Percentiles rank a stretch among this genome's conserved stretches.
Conservation (phyloP, 441 rosid species). For the Pelargonium exstipulatum region DNA sequence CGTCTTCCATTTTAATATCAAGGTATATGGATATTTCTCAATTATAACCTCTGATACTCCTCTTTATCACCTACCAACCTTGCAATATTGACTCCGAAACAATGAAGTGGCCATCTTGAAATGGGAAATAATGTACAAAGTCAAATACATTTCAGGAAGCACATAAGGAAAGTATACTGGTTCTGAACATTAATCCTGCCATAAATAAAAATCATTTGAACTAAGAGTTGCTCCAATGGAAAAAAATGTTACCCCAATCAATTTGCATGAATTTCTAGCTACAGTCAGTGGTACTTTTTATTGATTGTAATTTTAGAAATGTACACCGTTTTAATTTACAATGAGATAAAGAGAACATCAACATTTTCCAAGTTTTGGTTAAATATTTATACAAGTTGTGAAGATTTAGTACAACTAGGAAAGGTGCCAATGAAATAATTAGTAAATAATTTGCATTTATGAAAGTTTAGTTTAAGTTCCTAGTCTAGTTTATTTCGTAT, state of each 20-base stretch:
- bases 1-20: slow-evolving; percentile 41
- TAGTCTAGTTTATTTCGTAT: no score
- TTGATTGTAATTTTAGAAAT: background rate
- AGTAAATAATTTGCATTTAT: no score
- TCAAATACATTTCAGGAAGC: slow-evolving; percentile 13
- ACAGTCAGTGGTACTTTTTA: background rate
- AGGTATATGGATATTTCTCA: slow-evolving; percentile 9
- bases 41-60: slow-evolving; percentile 15
- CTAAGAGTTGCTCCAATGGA: background rate
- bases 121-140: slow-evolving; percentile 4
- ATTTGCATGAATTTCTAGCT: background rate
- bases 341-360: background rate
- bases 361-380: background rate
- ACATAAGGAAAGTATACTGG: background rate
- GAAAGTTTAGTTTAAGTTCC: no score
- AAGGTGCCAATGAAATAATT: no score
- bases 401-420: no score
- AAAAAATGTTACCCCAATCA: background rate
- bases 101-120: slow-evolving; percentile 11
- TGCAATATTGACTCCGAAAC: slow-evolving; percentile 11
- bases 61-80: background rate
- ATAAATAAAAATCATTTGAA: background rate
- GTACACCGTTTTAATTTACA: background rate
- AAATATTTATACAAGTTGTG: background rate
- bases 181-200: slow-evolving; percentile 18